phyloP scores from a whole-genome alignment of 768 basidiomycete species.

The Gyrodon lividus region DNA sequence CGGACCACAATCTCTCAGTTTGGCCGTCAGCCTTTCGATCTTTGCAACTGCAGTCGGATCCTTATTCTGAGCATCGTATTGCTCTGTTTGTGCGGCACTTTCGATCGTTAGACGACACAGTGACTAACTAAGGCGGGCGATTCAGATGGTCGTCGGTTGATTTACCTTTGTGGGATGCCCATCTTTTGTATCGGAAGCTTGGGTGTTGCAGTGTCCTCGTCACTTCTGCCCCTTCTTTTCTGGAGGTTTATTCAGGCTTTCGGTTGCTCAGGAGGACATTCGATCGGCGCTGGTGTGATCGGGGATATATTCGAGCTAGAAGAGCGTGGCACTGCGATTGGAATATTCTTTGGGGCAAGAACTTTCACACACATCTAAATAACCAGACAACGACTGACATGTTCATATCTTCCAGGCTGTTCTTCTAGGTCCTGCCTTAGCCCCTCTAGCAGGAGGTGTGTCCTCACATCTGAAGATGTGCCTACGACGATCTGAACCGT shows the following conservation, averaged over 20 bases:
- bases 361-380: not conserved
- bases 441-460: conserved; percentile 52
- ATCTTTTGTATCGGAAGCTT: conserved; percentile 53
- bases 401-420: conserved; percentile 20
- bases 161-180: conserved; percentile 49
- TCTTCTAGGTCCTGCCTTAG: conserved; percentile 55
- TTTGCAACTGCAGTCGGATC: conserved; percentile 42
- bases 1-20: conserved; percentile 20
- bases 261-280: conserved; percentile 52
- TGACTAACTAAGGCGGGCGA: not conserved
- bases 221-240: conserved; percentile 48
- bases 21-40: conserved; percentile 48
- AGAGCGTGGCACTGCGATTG: conserved; percentile 49
- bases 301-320: conserved; percentile 60
- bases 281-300: conserved; percentile 54
- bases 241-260: conserved; percentile 62
- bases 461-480: not conserved
- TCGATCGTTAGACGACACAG: not conserved
- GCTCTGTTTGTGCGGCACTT: conserved; percentile 39
- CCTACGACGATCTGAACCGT: not conserved
- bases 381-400: not conserved
- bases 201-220: conserved; percentile 49
- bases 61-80: conserved; percentile 47
- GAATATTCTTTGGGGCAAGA: conserved; percentile 49
- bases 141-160: conserved; percentile 57